Conservation (phyloP, 208 protist species). For the Vickermania spadyakhi region DNA sequence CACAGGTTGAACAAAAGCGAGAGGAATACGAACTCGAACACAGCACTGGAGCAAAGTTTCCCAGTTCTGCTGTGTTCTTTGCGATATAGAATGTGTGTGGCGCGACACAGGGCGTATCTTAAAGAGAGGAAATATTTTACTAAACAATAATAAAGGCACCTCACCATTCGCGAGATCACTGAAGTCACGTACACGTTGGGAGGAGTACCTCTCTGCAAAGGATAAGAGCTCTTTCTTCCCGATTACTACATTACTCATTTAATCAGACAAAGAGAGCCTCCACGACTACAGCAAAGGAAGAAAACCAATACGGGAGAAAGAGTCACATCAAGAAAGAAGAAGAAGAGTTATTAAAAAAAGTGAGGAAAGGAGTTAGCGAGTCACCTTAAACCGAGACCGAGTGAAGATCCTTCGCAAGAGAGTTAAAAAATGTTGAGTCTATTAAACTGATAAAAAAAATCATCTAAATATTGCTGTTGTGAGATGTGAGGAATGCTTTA, state of each 20-base stretch:
- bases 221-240: slow-evolving; percentile 72
- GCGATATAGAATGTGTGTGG: slow-evolving; percentile 50
- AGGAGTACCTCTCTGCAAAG: slow-evolving; percentile 67
- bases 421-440: too few species aligned
- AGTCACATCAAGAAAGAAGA: too few species aligned
- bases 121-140: slow-evolving; percentile 45
- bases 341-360: too few species aligned
- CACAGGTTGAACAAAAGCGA: slow-evolving; percentile 26
- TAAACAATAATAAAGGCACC: slow-evolving; percentile 59
- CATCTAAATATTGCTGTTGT: too few species aligned
- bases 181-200: slow-evolving; percentile 42
- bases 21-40: slow-evolving; percentile 37
- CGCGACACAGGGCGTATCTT: slow-evolving; percentile 37
- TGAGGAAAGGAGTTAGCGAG: too few species aligned
- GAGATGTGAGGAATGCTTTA: too few species aligned
- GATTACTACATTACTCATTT: slow-evolving; percentile 30
- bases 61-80: slow-evolving; percentile 50
- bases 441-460: too few species aligned
- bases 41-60: slow-evolving; percentile 34
- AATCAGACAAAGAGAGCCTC: too few species aligned
- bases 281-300: too few species aligned
- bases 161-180: slow-evolving; percentile 37
- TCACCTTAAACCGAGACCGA: too few species aligned
- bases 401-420: too few species aligned
- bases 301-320: too few species aligned